Conservation (phyloP, 805 yeast species). For the Yamadazyma endophytica region DNA sequence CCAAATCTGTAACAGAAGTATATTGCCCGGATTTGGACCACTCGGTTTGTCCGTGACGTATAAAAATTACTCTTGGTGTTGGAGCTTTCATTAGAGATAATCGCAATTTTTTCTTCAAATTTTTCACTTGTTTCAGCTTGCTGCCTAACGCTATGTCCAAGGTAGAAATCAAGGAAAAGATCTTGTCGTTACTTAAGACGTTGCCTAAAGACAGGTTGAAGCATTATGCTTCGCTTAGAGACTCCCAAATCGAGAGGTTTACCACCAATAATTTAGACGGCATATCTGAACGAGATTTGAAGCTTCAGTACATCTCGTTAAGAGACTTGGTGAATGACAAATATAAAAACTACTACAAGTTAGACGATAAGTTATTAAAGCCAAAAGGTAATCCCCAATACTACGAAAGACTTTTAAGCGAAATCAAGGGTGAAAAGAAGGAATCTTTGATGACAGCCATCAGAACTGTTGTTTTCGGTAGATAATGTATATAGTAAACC, state of each 20-base stretch:
- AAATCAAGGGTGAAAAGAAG: conserved; percentile 66
- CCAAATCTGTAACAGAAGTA: conserved; percentile 81
- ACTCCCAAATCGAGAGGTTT: conserved; percentile 48
- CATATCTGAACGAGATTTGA: conserved; percentile 47
- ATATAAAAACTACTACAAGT: conserved; percentile 58
- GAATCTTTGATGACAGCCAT: conserved; percentile 64
- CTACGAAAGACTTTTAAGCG: conserved; percentile 65
- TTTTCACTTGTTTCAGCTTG: not conserved
- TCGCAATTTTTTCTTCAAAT: not conserved
- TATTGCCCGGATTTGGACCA: conserved; percentile 95
- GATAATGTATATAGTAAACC: conserved; percentile 23
- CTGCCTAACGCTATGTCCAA: conserved; percentile 38
- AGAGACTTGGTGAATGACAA: conserved; percentile 56
- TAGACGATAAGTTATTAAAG: conserved; percentile 58
- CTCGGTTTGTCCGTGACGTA: conserved; percentile 89
- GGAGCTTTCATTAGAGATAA: conserved; percentile 17
- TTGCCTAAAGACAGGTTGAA: conserved; percentile 67
- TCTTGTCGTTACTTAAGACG: conserved; percentile 54
- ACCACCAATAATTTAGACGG: conserved; percentile 30
- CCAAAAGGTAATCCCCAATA: conserved; percentile 88
- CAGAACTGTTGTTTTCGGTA: conserved; percentile 75
- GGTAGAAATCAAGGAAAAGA: conserved; percentile 49
- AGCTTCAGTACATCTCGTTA: conserved; percentile 57
- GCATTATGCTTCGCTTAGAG: conserved; percentile 68
- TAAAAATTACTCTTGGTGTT: conserved; percentile 65